These are phyloP conservation scores for Ramalina intermedia DNA, from an alignment of 495 filamentous ascomycete genomes.

Conservation along the genomic window DNA sequence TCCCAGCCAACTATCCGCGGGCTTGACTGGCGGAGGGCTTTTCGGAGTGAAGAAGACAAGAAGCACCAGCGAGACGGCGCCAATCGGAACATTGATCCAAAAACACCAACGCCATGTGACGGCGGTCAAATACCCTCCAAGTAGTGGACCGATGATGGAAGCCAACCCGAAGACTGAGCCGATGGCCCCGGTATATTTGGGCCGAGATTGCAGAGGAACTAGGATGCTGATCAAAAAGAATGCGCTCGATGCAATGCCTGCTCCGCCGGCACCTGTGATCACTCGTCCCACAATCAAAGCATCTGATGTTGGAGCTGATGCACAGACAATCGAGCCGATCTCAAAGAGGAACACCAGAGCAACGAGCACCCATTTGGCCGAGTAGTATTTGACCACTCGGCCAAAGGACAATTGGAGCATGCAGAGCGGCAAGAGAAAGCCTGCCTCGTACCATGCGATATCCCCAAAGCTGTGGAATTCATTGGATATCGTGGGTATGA, in stretches of 20 bases:
- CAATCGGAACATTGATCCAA: constrained; percentile 45
- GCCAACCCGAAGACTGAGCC: constrained; percentile 10
- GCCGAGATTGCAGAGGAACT: constrained; percentile 29
- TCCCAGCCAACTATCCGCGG: constrained; percentile 17
- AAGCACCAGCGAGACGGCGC: constrained; percentile 37
- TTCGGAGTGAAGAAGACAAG: constrained; percentile 31
- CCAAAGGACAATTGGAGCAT: constrained; percentile 12
- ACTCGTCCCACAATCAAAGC: constrained; percentile 19
- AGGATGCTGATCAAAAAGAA: constrained; percentile 26
- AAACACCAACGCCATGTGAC: constrained; percentile 63
- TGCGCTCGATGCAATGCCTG: constrained; percentile 14
- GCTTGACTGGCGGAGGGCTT: constrained; percentile 22
- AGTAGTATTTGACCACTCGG: constrained; percentile 7
- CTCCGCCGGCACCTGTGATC: constrained; percentile 16
- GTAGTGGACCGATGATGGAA: constrained; percentile 38
- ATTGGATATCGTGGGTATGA: constrained; percentile 31
- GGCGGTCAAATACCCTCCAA: constrained; percentile 26
- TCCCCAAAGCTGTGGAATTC: constrained; percentile 29
- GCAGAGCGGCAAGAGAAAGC: constrained; percentile 9
- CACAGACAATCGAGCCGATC: constrained; percentile 13
- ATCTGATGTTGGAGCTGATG: constrained; percentile 12
- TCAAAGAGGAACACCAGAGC: constrained; percentile 14
- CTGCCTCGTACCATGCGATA: constrained; percentile 31
- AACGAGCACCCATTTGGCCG: constrained; percentile 13
- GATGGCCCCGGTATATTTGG: constrained; percentile 26